Evolutionary conservation across 768 basidiomycete species (phyloP).

Genomic region (Dioszegia hungarica): DNA sequence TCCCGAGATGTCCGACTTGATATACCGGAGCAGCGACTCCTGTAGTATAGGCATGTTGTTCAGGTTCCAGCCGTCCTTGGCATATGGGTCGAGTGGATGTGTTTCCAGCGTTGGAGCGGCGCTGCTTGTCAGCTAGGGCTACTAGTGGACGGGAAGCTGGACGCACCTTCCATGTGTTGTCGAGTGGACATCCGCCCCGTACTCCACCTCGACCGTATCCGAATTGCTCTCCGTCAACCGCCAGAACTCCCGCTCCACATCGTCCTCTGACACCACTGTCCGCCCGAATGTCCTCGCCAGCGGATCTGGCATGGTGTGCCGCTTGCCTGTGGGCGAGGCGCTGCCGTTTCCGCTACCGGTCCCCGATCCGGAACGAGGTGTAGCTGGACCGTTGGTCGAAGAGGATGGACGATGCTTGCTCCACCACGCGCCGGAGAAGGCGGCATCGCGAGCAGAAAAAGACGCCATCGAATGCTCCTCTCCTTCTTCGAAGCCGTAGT

Average conservation of each 20-base stretch:
- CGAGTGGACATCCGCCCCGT: slow-evolving; percentile 98
- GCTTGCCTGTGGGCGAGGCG: slow-evolving; percentile 52
- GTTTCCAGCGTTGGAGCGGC: slow-evolving; percentile 95
- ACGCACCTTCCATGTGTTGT: slow-evolving; percentile 91
- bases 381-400: background rate
- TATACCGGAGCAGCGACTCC: slow-evolving; percentile 89
- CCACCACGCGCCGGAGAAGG: slow-evolving; percentile 88
- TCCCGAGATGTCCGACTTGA: slow-evolving; percentile 97
- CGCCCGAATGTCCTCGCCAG: slow-evolving; percentile 31
- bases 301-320: slow-evolving; percentile 11
- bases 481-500: slow-evolving; percentile 97
- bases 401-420: slow-evolving; percentile 58
- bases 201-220: slow-evolving; percentile 96
- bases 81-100: slow-evolving; percentile 78
- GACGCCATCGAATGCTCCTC: slow-evolving; percentile 88
- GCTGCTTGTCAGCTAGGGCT: slow-evolving; percentile 51
- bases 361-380: slow-evolving; percentile 45
- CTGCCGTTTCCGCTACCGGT: background rate
- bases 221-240: slow-evolving; percentile 79
- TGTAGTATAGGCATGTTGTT: slow-evolving; percentile 93
- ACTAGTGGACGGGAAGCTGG: background rate
- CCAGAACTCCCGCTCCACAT: slow-evolving; percentile 96
- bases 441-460: slow-evolving; percentile 84
- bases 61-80: slow-evolving; percentile 92
- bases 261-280: slow-evolving; percentile 69